A percentile compares a stretch with the other conserved stretches of the same genome.
Conservation (phyloP, 2,329 filamentous ascomycete genomes). For the Penicillium fuscoglaucum region DNA sequence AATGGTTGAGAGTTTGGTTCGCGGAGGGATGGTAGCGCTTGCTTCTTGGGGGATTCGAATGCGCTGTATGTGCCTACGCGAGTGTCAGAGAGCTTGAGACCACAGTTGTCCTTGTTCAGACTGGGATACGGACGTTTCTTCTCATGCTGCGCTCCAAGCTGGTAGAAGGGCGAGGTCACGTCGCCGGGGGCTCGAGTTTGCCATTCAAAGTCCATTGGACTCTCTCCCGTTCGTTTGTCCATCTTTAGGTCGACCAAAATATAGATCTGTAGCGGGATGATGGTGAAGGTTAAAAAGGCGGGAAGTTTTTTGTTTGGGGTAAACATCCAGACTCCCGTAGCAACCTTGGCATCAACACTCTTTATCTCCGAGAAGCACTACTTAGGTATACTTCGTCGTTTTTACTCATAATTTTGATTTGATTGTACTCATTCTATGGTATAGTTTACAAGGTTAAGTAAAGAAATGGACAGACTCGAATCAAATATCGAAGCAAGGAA, state of each 20-base stretch:
- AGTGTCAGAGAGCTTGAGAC: neutral
- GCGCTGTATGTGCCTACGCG: conserved; percentile 40
- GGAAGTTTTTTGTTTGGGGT: conserved; percentile 27
- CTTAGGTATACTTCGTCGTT: neutral
- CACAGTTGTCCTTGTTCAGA: conserved; percentile 5
- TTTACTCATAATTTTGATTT: neutral
- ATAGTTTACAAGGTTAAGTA: neutral
- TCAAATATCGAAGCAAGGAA: neutral
- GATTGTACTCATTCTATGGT: neutral
- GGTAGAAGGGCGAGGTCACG: conserved; percentile 49
- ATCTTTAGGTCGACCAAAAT: conserved; percentile 27
- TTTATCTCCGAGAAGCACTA: conserved; percentile 4
- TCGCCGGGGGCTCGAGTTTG: conserved; percentile 48
- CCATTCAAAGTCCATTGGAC: conserved; percentile 55
- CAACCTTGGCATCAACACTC: conserved; percentile 13
- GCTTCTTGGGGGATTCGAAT: conserved; percentile 53
- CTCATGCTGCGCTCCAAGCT: conserved; percentile 47
- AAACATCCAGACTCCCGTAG: conserved; percentile 22
- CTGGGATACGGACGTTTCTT: conserved; percentile 46
- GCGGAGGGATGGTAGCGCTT: conserved; percentile 47
- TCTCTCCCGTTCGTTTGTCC: conserved; percentile 45
- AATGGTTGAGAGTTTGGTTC: conserved; percentile 53
- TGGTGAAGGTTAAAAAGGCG: conserved; percentile 10
- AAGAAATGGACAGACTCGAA: too few species aligned
- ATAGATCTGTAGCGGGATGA: conserved; percentile 8